Percentiles rank a stretch among this genome's conserved stretches.
phyloP scores from a whole-genome alignment of 768 basidiomycete genomes.

The Macrolepiota fuliginosa region DNA sequence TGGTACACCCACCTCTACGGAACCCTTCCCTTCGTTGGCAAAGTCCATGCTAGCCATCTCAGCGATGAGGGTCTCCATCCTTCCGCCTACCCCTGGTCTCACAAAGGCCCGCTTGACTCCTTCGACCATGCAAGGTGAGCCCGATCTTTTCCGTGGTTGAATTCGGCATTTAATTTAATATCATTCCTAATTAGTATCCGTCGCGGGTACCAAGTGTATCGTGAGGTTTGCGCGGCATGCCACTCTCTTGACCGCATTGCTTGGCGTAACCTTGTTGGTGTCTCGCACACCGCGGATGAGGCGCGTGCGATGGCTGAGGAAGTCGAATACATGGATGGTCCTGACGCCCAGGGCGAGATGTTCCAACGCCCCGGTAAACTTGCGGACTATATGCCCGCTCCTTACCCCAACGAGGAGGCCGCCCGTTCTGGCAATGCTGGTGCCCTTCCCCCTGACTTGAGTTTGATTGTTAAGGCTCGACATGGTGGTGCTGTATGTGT shows the following conservation, averaged over 20 bases:
- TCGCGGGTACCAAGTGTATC: conserved; percentile 95
- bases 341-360: conserved; percentile 94
- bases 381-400: conserved; percentile 91
- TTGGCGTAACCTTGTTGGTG: conserved; percentile 98
- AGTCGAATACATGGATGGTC: conserved; percentile 95
- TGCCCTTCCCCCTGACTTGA: conserved; percentile 95
- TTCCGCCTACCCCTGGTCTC: conserved; percentile 83
- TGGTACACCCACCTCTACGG: conserved; percentile 98
- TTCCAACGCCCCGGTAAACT: conserved; percentile 98
- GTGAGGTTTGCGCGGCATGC: conserved; percentile 98
- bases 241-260: conserved; percentile 99
- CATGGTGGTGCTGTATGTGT: conserved; percentile 89
- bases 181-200: conserved; percentile 64
- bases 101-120: conserved; percentile 83
- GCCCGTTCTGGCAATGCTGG: conserved; percentile 92
- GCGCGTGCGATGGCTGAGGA: conserved; percentile 91
- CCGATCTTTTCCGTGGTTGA: conserved; percentile 16
- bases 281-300: conserved; percentile 94
- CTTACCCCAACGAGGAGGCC: conserved; percentile 98
- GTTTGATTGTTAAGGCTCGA: conserved; percentile 96
- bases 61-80: conserved; percentile 96
- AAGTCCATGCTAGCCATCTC: conserved; percentile 90
- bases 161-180: conserved; percentile 10
- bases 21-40: conserved; percentile 81
- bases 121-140: conserved; percentile 96